Evolutionary conservation across 140 eudicot species (phyloP), one percentile per base, ranked within the genome.

Genomic region (Ambrosia hybrid): DNA sequence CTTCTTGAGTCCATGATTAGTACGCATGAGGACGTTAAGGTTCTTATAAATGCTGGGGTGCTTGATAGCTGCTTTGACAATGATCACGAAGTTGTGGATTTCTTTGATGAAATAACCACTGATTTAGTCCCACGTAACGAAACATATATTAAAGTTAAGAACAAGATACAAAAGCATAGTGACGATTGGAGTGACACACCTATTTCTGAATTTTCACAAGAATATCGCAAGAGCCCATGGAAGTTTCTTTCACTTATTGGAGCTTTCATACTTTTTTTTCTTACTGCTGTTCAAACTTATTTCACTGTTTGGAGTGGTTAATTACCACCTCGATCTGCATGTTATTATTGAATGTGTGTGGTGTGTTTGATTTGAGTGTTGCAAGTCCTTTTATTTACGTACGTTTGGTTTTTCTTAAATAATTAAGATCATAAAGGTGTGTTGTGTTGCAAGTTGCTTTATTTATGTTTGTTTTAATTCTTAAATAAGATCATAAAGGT

Each of bases 1-100:
- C 65, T 81, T n/a, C 72, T 81, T 6, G 69, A 77, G 60, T 67
- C 79, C 5, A 67, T 77, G 7, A 61, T 81, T 10, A 76, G 72
- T 51, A 72, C 59, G 45, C 71, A 74, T 12, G 62, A 72, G 30
- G 85, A 81, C 15, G 81, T 76, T 51, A 76, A 39, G 62, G 65
- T 43, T 36, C 82, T 81, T 46, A 4, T 73, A 2, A 58, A 68
- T 51, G 68, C 76, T 0, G 73, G 70, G 34, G 15, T 46, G 76
- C 69, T 13, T 49, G 12, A 6, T 58, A 4, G 3, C 7, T 68
- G 0, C 5, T 15, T 53, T 3, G 65, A 52, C 3, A 70, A 60
- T 41, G 77, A 71, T 41, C 4, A 78, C 21, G 78, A 78, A 5
- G 82, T 78, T 13, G 72, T 67, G 34, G 55, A 30, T 13, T 17